Evolutionary conservation across 331 rosid genomes (phyloP).

Genomic region (Phaseolus coccineus): DNA sequence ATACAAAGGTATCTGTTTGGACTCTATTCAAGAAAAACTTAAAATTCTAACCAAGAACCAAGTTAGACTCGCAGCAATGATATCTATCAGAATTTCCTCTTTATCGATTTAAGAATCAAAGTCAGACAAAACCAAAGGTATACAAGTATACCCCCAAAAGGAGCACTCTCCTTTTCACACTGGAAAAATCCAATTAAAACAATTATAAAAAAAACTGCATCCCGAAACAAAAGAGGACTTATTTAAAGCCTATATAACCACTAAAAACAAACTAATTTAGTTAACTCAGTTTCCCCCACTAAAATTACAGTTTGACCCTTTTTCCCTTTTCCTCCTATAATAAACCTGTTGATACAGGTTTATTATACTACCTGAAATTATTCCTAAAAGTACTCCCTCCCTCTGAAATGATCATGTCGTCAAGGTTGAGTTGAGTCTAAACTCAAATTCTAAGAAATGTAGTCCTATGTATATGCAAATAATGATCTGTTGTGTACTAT

Average conservation of each 20-base stretch:
- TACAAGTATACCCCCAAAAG: background rate
- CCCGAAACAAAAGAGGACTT: background rate
- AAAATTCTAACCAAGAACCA: too few relatives aligned
- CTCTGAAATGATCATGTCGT: background rate
- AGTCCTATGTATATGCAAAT: too few relatives aligned
- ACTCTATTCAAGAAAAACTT: too few relatives aligned
- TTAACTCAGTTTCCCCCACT: too few relatives aligned
- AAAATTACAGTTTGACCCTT: background rate
- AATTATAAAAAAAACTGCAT: background rate
- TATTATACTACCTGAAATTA: background rate
- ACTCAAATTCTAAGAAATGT: too few relatives aligned
- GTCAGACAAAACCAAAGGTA: slow-evolving; percentile 52
- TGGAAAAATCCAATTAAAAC: background rate
- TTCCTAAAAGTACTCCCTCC: background rate
- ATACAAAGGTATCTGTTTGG: slow-evolving; percentile 54
- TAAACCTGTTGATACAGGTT: background rate
- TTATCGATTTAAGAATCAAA: too few relatives aligned
- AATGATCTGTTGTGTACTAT: too few relatives aligned
- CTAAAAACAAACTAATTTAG: background rate
- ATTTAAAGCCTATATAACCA: background rate
- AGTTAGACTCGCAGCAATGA: too few relatives aligned
- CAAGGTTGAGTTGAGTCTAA: background rate
- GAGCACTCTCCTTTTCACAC: background rate
- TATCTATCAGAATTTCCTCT: too few relatives aligned
- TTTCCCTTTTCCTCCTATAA: background rate